Evolutionary conservation across 2,329 filamentous ascomycete genomes (phyloP), one percentile per base, ranked within the genome.

Genomic region (Colletotrichum gloeosporioides): DNA sequence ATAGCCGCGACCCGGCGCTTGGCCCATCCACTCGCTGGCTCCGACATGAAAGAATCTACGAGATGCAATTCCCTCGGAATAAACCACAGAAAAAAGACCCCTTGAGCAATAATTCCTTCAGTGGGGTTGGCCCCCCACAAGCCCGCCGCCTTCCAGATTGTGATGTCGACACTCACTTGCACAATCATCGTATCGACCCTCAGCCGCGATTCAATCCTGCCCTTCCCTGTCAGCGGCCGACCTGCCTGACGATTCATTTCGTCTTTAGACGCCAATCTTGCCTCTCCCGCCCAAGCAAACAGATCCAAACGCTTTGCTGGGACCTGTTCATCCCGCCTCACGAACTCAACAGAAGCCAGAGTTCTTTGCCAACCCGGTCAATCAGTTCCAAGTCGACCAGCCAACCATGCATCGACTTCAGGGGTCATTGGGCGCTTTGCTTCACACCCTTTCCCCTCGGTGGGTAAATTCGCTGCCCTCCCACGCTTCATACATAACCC

Each of bases 341-440:
- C 53, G 57, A 25, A 18, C 36, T 63, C 22, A 31, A 65, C 39
- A 25, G 16, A 22, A n/a, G 59, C 31, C n/a, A 64, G 22, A 34
- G 22, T 57, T 16, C 39, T 44, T 68, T 68, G 55, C 55, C 55
- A 22, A 44, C 63, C 73, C 25, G 18, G 67, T 71, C 49, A 63
- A 49, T 61, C 59, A 55, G 66, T 61, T 62, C 34, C 65, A 62
- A 53, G 69, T 49, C 69, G 65, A 68, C 69, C 32, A 64, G 73
- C 73, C 69, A 76, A 64, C 73, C 69, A 76, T 73, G 69, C 64
- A 55, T 59, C 8, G 16, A 16, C 15, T 31, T 16, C 69, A 73
- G 73, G 73, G 73, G 63, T 64, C 63, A 53, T 29, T 34, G 32
- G 73, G 55, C 69, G 62, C 22, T n/a, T 44, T 36, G 69, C 73